Evolutionary conservation across 1,284 basidiomycete genomes (phyloP).

Genomic region (Marasmius tenuissimus): DNA sequence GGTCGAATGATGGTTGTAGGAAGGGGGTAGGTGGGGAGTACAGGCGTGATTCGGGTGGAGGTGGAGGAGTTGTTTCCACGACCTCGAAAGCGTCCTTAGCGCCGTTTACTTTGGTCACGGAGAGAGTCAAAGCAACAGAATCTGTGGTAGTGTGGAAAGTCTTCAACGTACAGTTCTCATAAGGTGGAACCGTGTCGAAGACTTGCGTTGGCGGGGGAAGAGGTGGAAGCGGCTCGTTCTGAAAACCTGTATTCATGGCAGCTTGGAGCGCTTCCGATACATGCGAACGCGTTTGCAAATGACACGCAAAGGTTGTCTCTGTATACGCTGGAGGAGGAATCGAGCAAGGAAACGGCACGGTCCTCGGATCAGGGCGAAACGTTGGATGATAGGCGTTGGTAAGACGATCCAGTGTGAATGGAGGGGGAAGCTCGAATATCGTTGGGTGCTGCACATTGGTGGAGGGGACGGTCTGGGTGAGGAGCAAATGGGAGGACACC

Average conservation of each 20-base stretch:
- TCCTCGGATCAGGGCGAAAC: not conserved
- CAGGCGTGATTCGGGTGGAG: not conserved
- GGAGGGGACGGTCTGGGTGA: conserved; percentile 24
- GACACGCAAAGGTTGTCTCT: conserved; percentile 22
- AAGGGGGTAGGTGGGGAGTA: not conserved
- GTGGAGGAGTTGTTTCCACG: not conserved
- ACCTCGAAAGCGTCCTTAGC: conserved; percentile 4
- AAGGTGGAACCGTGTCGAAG: conserved; percentile 4
- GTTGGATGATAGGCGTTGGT: conserved; percentile 10
- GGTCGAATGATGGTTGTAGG: not conserved
- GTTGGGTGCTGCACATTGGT: conserved; percentile 31
- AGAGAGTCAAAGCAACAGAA: conserved; percentile 26
- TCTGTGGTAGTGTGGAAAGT: conserved; percentile 23
- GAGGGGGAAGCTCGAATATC: conserved; percentile 44
- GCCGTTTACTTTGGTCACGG: conserved; percentile 18
- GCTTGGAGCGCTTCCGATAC: conserved; percentile 44
- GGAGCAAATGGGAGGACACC: conserved; percentile 53
- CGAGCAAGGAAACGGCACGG: conserved; percentile 12
- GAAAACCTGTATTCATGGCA: conserved; percentile 41
- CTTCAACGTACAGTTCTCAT: conserved; percentile 4
- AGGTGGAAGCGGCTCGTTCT: conserved; percentile 19
- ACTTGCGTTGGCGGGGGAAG: conserved; percentile 17
- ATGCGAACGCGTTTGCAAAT: conserved; percentile 29
- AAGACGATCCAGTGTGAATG: conserved; percentile 44
- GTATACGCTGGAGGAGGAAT: conserved; percentile 16